phyloP scores from a whole-genome alignment of 345 rosid genomes.

The Erucastrum elatum region DNA sequence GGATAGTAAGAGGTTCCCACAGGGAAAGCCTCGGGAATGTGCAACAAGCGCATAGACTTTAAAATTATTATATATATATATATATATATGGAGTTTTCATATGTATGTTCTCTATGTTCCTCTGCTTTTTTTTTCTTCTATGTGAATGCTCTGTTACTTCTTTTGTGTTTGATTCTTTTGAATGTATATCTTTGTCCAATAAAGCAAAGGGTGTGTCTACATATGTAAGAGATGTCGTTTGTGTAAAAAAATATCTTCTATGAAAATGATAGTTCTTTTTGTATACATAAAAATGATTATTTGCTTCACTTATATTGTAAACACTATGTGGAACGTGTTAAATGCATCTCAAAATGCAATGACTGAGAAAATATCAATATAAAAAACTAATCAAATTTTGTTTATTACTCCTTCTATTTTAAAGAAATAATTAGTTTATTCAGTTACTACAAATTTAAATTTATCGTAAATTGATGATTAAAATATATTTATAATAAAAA shows the following conservation, averaged over 20 bases:
- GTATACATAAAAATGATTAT: background rate
- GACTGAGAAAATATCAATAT: background rate
- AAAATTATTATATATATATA: background rate
- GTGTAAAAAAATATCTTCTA: background rate
- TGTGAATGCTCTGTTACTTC: constrained; percentile 29
- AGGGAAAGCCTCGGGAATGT: constrained; percentile 41
- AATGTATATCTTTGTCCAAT: constrained; percentile 27
- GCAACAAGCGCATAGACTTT: constrained; percentile 9
- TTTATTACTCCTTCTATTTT: too few species aligned
- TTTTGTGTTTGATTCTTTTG: constrained; percentile 10
- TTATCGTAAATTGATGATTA: background rate
- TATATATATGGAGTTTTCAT: too few species aligned
- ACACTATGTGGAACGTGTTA: background rate
- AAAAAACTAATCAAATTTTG: too few species aligned
- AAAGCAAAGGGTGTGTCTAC: background rate
- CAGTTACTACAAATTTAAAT: background rate
- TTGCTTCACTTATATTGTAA: background rate
- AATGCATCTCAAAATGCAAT: background rate
- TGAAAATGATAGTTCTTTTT: background rate
- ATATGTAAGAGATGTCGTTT: background rate
- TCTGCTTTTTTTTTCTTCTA: background rate
- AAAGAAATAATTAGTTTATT: background rate
- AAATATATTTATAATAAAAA: too few species aligned
- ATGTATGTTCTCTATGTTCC: constrained; percentile 11
- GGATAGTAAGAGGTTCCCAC: constrained; percentile 44